Evolutionary conservation across 106 monocot genomes (phyloP).

Genomic region (Allium cepa): DNA sequence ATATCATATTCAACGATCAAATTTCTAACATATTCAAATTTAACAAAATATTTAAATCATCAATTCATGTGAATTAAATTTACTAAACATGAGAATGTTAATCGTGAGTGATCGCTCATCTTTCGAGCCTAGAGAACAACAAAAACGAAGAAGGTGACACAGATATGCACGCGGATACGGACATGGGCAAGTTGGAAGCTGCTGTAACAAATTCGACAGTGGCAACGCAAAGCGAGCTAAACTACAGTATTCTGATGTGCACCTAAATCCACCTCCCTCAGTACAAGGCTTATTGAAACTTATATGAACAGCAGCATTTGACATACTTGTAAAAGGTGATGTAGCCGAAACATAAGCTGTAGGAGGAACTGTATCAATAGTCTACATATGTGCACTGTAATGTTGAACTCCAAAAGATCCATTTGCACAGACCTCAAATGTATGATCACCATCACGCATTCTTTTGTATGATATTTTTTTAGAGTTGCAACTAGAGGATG

Average conservation of each 20-base stretch:
- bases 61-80: too few species aligned
- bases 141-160: too few species aligned
- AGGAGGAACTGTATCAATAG: slow-evolving; percentile 75
- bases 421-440: slow-evolving; percentile 59
- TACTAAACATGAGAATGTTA: too few species aligned
- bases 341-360: slow-evolving; percentile 64
- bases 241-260: slow-evolving; percentile 33
- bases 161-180: too few species aligned
- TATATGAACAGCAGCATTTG: slow-evolving; percentile 55
- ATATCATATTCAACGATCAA: too few species aligned
- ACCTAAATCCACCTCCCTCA: slow-evolving; percentile 70
- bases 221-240: too few species aligned
- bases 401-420: slow-evolving; percentile 21
- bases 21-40: too few species aligned
- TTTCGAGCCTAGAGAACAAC: too few species aligned
- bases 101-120: too few species aligned
- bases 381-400: slow-evolving; percentile 70
- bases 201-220: too few species aligned
- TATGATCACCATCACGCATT: slow-evolving; percentile 68
- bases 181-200: too few species aligned
- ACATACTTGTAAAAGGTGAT: slow-evolving; percentile 65
- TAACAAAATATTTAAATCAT: too few species aligned
- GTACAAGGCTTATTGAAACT: slow-evolving; percentile 76
- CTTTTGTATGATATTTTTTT: slow-evolving; percentile 37
- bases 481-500: slow-evolving; percentile 35